Evolutionary conservation across 306 rosid genomes (phyloP).

Genomic region (Senna siamea): DNA sequence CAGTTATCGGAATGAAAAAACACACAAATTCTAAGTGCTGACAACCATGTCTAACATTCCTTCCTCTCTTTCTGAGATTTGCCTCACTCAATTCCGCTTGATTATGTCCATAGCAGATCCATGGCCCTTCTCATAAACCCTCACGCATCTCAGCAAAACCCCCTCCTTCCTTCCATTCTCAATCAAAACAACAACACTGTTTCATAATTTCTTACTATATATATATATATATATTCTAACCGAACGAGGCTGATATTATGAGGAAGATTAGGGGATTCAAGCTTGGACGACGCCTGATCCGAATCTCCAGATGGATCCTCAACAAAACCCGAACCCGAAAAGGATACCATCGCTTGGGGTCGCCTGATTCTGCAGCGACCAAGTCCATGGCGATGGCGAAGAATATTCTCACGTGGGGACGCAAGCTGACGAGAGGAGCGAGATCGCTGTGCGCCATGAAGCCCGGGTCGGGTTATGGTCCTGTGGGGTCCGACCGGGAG

Average conservation of each 20-base stretch:
- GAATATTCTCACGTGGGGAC: slow-evolving; percentile 71
- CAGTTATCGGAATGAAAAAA: slow-evolving; percentile 20
- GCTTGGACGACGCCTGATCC: slow-evolving; percentile 59
- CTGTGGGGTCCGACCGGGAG: background rate
- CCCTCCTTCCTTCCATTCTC: background rate
- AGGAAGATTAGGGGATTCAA: slow-evolving; percentile 60
- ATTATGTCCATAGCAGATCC: slow-evolving; percentile 80
- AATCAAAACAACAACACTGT: background rate
- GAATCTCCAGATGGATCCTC: slow-evolving; percentile 55
- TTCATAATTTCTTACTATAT: background rate
- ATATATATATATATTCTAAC: background rate
- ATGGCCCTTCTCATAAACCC: slow-evolving; percentile 63
- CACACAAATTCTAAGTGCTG: background rate
- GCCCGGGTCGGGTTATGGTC: slow-evolving; percentile 48
- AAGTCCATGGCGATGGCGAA: slow-evolving; percentile 36
- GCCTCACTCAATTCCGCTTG: slow-evolving; percentile 60
- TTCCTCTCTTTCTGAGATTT: slow-evolving; percentile 59
- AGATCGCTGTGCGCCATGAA: slow-evolving; percentile 48
- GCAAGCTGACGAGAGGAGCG: slow-evolving; percentile 53
- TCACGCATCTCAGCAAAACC: no score
- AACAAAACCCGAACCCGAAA: slow-evolving; percentile 32
- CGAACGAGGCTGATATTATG: slow-evolving; percentile 31
- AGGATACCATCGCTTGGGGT: slow-evolving; percentile 37
- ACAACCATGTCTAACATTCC: slow-evolving; percentile 68
- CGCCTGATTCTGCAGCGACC: background rate